Conservation (phyloP, 352 stramenopile species). For the Phytophthora fragariae region DNA sequence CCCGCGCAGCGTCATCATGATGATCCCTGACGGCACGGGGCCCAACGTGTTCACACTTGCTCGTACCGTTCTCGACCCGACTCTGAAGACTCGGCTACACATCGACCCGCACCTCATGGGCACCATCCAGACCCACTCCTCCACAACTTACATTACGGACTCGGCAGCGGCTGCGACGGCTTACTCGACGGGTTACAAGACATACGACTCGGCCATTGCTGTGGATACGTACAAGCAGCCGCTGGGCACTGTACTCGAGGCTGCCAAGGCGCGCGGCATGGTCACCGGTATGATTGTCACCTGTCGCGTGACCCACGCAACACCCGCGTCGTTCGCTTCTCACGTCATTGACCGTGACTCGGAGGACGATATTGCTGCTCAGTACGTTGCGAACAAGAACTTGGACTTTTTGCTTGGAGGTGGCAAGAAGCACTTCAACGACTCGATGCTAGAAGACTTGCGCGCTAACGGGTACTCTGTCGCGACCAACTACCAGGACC, state of each 20-base stretch:
- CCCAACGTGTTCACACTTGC: conserved; percentile 72
- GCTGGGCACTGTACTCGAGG: conserved; percentile 69
- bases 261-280: conserved; percentile 68
- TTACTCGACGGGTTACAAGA: conserved; percentile 75
- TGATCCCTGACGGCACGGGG: conserved; percentile 74
- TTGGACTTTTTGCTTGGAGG: conserved; percentile 70
- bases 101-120: conserved; percentile 66
- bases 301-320: conserved; percentile 62
- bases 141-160: conserved; percentile 75
- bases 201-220: conserved; percentile 64
- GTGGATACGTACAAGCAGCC: conserved; percentile 66
- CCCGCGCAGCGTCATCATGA: conserved; percentile 72
- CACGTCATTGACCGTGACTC: conserved; percentile 64
- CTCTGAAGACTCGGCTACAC: conserved; percentile 61
- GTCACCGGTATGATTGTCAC: conserved; percentile 77
- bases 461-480: conserved; percentile 57
- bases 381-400: conserved; percentile 76
- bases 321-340: conserved; percentile 59
- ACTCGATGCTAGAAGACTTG: conserved; percentile 52
- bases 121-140: conserved; percentile 68
- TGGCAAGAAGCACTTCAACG: conserved; percentile 62
- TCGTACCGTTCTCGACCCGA: conserved; percentile 64
- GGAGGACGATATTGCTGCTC: conserved; percentile 62
- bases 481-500: conserved; percentile 60
- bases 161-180: conserved; percentile 62